Evolutionary conservation across 768 basidiomycete species (phyloP).

Genomic region (Podaxis sp.): DNA sequence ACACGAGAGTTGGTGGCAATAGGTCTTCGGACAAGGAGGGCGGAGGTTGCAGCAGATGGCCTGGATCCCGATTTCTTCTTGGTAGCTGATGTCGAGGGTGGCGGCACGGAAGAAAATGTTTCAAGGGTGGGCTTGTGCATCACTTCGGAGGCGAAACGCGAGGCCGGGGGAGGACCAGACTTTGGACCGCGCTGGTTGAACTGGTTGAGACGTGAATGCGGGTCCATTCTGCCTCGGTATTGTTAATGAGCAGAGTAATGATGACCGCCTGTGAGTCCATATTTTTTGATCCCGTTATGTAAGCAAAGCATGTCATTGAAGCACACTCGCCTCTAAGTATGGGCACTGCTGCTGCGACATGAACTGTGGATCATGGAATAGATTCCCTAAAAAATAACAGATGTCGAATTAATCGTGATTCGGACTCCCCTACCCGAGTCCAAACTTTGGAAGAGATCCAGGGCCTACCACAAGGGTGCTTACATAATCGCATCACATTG

Average conservation of each 20-base stretch:
- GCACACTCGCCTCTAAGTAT: background rate
- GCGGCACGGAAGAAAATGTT: conserved; percentile 24
- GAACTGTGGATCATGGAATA: background rate
- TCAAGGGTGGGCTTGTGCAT: conserved; percentile 20
- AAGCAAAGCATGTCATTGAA: conserved; percentile 19
- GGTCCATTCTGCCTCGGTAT: conserved; percentile 54
- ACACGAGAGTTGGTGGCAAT: conserved; percentile 80
- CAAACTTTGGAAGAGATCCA: background rate
- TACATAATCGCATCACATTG: conserved; percentile 4
- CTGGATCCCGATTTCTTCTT: conserved; percentile 32
- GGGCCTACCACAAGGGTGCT: background rate
- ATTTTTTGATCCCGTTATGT: conserved; percentile 23
- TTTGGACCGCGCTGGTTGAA: conserved; percentile 75
- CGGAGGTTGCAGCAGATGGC: conserved; percentile 27
- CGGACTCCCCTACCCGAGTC: background rate
- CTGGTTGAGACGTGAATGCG: conserved; percentile 72
- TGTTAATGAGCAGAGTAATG: conserved; percentile 1
- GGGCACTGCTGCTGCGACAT: background rate
- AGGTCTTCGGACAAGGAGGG: conserved; percentile 43
- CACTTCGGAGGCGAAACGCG: conserved; percentile 46
- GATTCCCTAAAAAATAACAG: background rate
- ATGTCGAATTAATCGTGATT: background rate
- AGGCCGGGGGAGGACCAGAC: conserved; percentile 50
- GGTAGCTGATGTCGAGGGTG: conserved; percentile 43
- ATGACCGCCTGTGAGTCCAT: background rate